Conservation (phyloP, 495 filamentous ascomycete genomes). For the Halenospora varia region DNA sequence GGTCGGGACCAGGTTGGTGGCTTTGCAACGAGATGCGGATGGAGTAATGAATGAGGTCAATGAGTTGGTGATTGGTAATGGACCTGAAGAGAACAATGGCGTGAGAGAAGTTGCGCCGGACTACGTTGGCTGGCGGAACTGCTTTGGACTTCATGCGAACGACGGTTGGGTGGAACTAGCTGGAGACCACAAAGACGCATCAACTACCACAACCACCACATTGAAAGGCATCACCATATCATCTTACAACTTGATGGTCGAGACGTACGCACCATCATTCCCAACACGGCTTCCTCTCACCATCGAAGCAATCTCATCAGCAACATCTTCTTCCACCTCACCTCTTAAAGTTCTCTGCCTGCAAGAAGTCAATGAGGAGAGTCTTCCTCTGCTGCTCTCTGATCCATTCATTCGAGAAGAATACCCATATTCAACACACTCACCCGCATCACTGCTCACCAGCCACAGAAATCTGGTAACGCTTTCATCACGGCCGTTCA, state of each 20-base stretch:
- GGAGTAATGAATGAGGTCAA: constrained; percentile 42
- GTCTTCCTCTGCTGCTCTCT: constrained; percentile 45
- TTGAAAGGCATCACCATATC: constrained; percentile 34
- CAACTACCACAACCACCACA: background rate
- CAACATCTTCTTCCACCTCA: constrained; percentile 34
- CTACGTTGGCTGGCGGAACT: too few species aligned
- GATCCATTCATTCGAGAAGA: constrained; percentile 36
- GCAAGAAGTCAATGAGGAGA: constrained; percentile 55
- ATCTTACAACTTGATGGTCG: constrained; percentile 54
- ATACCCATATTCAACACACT: constrained; percentile 48
- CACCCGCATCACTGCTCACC: constrained; percentile 45
- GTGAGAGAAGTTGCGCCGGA: background rate
- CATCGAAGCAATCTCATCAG: constrained; percentile 26
- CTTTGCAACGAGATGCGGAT: constrained; percentile 40
- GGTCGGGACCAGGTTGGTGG: constrained; percentile 36
- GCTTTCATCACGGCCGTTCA: constrained; percentile 44
- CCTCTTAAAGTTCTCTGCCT: constrained; percentile 44
- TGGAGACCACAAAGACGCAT: background rate
- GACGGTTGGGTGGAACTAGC: background rate
- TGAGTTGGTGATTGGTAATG: constrained; percentile 21
- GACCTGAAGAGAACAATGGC: constrained; percentile 1
- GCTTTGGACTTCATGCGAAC: too few species aligned
- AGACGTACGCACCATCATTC: constrained; percentile 45
- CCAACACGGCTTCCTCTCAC: constrained; percentile 44
- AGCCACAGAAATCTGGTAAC: constrained; percentile 50